Evolutionary conservation across 257 asterid genomes (phyloP).

Genomic region (Orobanche coerulescens): DNA sequence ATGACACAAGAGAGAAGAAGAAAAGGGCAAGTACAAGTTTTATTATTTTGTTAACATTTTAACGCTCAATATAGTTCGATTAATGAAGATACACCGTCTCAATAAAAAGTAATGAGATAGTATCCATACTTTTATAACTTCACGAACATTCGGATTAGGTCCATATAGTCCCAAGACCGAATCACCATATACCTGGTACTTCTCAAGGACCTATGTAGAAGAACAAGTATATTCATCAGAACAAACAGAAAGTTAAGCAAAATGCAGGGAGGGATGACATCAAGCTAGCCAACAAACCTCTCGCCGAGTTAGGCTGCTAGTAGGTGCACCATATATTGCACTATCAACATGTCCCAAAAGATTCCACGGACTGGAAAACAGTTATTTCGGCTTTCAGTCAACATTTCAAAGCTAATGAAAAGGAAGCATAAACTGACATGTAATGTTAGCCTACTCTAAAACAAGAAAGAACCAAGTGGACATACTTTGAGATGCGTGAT

Average conservation of each 20-base stretch:
- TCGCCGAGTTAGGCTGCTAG: constrained; percentile 55
- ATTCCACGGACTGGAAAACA: constrained; percentile 76
- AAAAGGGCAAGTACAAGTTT: neutral
- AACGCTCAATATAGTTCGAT: neutral
- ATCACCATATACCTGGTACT: constrained; percentile 73
- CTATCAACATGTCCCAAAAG: constrained; percentile 76
- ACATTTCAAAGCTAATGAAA: constrained; percentile 18
- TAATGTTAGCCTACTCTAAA: neutral
- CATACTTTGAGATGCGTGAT: neutral
- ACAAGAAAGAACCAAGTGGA: neutral
- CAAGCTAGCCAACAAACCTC: constrained; percentile 46
- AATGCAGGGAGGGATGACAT: neutral
- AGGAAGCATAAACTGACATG: neutral
- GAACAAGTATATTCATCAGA: constrained; percentile 6
- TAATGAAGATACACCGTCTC: neutral
- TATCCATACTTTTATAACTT: constrained; percentile 52
- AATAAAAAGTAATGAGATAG: constrained; percentile 13
- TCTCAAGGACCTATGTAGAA: constrained; percentile 59
- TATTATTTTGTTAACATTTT: neutral
- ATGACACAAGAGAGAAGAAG: neutral
- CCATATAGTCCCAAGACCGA: constrained; percentile 56
- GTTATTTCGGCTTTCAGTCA: constrained; percentile 20
- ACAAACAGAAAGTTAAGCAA: neutral
- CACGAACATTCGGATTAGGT: constrained; percentile 60
- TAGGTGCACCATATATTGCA: constrained; percentile 68